A percentile compares a stretch with the other conserved stretches of the same genome.
Conservation (phyloP, 2,329 filamentous ascomycete species). For the Didymella lethalis region DNA sequence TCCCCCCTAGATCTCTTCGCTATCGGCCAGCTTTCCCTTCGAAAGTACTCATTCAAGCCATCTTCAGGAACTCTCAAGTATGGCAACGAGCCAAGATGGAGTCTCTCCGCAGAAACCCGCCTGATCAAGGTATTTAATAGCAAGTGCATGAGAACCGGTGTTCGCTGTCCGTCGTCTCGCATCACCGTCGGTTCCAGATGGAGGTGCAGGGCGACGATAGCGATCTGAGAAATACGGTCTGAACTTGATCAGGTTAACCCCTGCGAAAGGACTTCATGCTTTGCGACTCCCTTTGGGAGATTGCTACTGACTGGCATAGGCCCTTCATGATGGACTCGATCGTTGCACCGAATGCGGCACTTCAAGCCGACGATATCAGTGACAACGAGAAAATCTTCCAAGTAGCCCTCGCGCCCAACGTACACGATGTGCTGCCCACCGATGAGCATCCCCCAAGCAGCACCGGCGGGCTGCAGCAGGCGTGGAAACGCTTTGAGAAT, state of each 20-base stretch:
- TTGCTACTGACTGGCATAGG: conserved; percentile 49
- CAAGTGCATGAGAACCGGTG: conserved; percentile 52
- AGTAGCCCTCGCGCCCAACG: conserved; percentile 35
- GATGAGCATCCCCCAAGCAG: conserved; percentile 18
- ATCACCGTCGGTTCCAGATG: background rate
- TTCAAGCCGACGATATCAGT: conserved; percentile 9
- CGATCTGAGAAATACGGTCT: conserved; percentile 63
- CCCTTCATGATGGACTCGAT: conserved; percentile 31
- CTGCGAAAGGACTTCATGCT: conserved; percentile 63
- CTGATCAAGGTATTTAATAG: conserved; percentile 50
- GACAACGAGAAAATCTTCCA: conserved; percentile 31
- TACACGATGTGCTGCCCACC: conserved; percentile 31
- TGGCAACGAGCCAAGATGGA: conserved; percentile 40
- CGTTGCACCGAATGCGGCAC: conserved; percentile 1
- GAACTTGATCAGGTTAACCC: conserved; percentile 64
- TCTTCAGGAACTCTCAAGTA: conserved; percentile 29
- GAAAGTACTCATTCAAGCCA: background rate
- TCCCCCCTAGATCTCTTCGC: background rate
- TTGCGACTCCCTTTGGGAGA: conserved; percentile 36
- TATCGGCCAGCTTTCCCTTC: background rate
- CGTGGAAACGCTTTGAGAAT: conserved; percentile 50
- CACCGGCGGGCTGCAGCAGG: conserved; percentile 25
- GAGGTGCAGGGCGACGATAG: conserved; percentile 10
- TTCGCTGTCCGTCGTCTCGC: conserved; percentile 28
- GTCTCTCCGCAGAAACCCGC: conserved; percentile 43